A percentile compares a stretch with the other conserved stretches of the same genome.
Evolutionary conservation across 2,329 filamentous ascomycete genomes (phyloP).

Genomic region (Allantophomopsis cytisporea): DNA sequence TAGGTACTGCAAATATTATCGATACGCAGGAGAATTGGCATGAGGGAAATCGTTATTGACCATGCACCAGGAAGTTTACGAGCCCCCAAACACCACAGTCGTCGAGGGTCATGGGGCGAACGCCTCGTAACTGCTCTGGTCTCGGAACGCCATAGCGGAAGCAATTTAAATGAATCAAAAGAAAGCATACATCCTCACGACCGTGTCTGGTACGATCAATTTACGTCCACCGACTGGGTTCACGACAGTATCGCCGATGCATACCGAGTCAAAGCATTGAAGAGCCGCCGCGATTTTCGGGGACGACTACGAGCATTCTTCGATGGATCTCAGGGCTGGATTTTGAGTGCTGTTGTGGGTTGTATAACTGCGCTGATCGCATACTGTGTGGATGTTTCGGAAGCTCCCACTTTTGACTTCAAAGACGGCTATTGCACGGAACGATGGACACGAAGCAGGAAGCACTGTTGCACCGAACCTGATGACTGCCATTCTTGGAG

Average conservation of each 20-base stretch:
- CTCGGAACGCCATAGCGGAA: slow-evolving; percentile 32
- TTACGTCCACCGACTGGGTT: slow-evolving; percentile 95
- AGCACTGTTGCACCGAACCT: slow-evolving; percentile 42
- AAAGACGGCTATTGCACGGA: slow-evolving; percentile 75
- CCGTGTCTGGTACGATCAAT: slow-evolving; percentile 96
- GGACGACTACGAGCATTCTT: slow-evolving; percentile 67
- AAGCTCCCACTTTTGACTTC: slow-evolving; percentile 74
- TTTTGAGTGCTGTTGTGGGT: slow-evolving; percentile 81
- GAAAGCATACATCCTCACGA: slow-evolving; percentile 62
- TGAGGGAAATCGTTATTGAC: too few species aligned
- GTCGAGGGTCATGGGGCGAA: slow-evolving; percentile 42
- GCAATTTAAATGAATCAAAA: slow-evolving; percentile 40
- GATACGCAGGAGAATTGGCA: too few species aligned
- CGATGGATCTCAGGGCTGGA: slow-evolving; percentile 87
- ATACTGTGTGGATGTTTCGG: slow-evolving; percentile 79
- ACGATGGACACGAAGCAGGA: slow-evolving; percentile 33
- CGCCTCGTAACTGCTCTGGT: slow-evolving; percentile 47
- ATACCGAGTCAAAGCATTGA: slow-evolving; percentile 72
- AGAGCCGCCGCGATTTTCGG: slow-evolving; percentile 69
- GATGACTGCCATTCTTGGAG: slow-evolving; percentile 44
- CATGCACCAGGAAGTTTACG: slow-evolving; percentile 14
- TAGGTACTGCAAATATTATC: too few species aligned
- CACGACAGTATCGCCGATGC: slow-evolving; percentile 94
- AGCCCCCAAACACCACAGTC: slow-evolving; percentile 25
- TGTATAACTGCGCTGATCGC: slow-evolving; percentile 74